A percentile compares a stretch with the other conserved stretches of the same genome.
Evolutionary conservation across 148 eudicot genomes (phyloP).

Genomic region (Silene conica): DNA sequence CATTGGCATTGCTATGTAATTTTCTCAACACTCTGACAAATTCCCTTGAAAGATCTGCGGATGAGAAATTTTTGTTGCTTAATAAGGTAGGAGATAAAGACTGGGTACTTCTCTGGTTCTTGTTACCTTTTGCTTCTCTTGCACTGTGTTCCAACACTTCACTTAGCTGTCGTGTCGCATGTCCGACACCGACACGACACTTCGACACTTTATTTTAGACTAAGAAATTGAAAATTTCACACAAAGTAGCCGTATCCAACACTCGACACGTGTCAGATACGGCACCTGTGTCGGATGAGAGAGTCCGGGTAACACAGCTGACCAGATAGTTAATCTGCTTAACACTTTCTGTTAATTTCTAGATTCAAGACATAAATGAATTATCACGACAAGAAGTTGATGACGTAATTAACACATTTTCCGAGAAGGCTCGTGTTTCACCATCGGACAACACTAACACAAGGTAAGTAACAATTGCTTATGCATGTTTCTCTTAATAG

Average conservation of each 20-base stretch:
- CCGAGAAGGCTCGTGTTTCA: slow-evolving; percentile 46
- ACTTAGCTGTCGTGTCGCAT: too few species aligned
- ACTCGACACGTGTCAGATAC: too few species aligned
- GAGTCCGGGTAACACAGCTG: too few species aligned
- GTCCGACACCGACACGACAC: too few species aligned
- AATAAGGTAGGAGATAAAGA: slow-evolving; percentile 53
- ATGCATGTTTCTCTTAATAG: neutral
- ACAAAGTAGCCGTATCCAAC: too few species aligned
- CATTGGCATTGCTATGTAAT: slow-evolving; percentile 50
- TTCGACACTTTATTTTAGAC: too few species aligned
- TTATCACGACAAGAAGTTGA: slow-evolving; percentile 96
- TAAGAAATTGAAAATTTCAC: too few species aligned
- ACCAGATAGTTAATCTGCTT: slow-evolving; percentile 3
- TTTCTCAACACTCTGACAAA: slow-evolving; percentile 56
- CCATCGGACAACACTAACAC: slow-evolving; percentile 77
- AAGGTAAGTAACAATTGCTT: slow-evolving; percentile 44
- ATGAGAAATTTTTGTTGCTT: slow-evolving; percentile 74
- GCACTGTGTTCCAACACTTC: too few species aligned
- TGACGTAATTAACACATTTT: slow-evolving; percentile 60
- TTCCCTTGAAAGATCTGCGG: slow-evolving; percentile 79
- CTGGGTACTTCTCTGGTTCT: neutral
- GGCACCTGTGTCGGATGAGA: too few species aligned
- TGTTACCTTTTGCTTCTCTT: slow-evolving; percentile 3
- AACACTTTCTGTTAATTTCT: slow-evolving; percentile 17
- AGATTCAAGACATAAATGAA: slow-evolving; percentile 95